These are phyloP conservation scores for Plasmodium gallinaceum DNA, from an alignment of 169 alveolate species.

Conservation along the genomic window DNA sequence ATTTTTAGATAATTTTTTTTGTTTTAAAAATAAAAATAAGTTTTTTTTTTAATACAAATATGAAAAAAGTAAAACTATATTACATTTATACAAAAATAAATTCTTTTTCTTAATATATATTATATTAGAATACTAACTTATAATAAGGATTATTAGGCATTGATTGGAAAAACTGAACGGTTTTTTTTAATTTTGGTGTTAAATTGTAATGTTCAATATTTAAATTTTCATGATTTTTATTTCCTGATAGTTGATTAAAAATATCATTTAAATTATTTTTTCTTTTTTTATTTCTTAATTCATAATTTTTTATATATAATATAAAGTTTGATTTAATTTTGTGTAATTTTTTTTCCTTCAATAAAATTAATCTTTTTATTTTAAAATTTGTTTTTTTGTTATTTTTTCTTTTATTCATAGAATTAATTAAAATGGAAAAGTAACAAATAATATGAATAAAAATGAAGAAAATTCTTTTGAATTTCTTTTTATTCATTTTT, in stretches of 20 bases:
- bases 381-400: constrained; percentile 12
- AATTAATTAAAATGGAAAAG: constrained; percentile 27
- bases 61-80: too few relatives aligned
- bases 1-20: too few relatives aligned
- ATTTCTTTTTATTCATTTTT: constrained; percentile 56
- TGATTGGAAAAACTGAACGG: constrained; percentile 58
- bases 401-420: constrained; percentile 37
- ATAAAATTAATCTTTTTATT: neutral
- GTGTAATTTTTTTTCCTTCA: constrained; percentile 18
- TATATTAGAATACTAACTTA: constrained; percentile 16
- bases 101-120: too few relatives aligned
- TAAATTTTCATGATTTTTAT: constrained; percentile 31
- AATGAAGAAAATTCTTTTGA: constrained; percentile 18
- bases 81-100: too few relatives aligned
- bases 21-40: too few relatives aligned
- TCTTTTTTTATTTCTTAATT: constrained; percentile 6
- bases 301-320: constrained; percentile 45
- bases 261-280: constrained; percentile 26
- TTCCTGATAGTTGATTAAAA: constrained; percentile 40
- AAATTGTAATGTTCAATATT: constrained; percentile 52
- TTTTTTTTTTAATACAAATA: too few relatives aligned
- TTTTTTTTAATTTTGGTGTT: constrained; percentile 74
- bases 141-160: constrained; percentile 55
- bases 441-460: constrained; percentile 38
- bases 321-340: constrained; percentile 9